phyloP scores from a whole-genome alignment of 805 yeast genomes.

The Candida lessepsii region DNA sequence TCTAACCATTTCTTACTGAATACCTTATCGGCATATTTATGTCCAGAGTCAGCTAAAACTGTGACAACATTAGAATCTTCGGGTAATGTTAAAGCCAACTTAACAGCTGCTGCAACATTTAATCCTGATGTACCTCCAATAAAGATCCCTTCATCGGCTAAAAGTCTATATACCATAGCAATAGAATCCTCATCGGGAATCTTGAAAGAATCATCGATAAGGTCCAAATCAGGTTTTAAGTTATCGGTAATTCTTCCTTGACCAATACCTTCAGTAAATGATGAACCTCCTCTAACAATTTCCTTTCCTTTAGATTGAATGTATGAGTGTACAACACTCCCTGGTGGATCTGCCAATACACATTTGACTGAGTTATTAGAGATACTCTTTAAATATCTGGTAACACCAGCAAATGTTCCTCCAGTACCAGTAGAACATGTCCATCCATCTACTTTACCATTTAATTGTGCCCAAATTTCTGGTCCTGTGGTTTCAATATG shows the following conservation, averaged over 20 bases:
- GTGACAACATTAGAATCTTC: conserved; percentile 83
- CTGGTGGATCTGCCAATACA: conserved; percentile 90
- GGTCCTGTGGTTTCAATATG: conserved; percentile 92
- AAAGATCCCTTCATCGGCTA: conserved; percentile 88
- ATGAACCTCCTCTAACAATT: conserved; percentile 72
- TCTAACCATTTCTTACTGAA: conserved; percentile 79
- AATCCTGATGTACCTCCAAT: conserved; percentile 90
- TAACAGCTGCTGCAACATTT: conserved; percentile 85
- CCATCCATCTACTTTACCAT: conserved; percentile 78
- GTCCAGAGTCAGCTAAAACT: conserved; percentile 86
- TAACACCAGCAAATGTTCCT: conserved; percentile 85
- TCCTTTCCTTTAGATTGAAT: conserved; percentile 68
- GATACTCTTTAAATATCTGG: conserved; percentile 71
- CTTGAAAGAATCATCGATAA: conserved; percentile 76
- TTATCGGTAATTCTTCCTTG: conserved; percentile 91
- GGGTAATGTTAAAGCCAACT: conserved; percentile 73
- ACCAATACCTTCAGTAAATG: conserved; percentile 95
- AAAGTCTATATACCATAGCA: conserved; percentile 75
- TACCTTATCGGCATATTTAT: conserved; percentile 78
- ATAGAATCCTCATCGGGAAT: conserved; percentile 81
- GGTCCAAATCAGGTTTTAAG: conserved; percentile 65
- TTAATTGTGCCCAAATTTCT: conserved; percentile 82
- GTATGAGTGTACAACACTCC: conserved; percentile 79
- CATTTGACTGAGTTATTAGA: conserved; percentile 56
- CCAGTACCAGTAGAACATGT: conserved; percentile 93